phyloP scores from a whole-genome alignment of 1,284 basidiomycete species.

The Papiliotrema fonsecae region DNA sequence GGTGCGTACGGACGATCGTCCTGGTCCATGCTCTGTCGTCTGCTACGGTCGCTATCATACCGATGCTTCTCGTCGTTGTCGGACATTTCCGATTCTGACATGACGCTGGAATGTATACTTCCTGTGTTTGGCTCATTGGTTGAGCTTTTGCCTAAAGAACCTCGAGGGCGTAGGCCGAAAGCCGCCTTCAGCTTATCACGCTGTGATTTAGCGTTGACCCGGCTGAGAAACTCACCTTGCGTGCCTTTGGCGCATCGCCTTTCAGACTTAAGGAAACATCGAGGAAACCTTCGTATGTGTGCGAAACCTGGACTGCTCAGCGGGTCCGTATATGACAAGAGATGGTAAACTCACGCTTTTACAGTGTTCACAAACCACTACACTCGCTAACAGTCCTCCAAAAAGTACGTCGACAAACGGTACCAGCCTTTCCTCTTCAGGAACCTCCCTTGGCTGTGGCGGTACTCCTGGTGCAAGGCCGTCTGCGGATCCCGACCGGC shows the following conservation, averaged over 20 bases:
- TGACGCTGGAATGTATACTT: conserved; percentile 9
- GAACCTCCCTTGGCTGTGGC: conserved; percentile 12
- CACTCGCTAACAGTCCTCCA: conserved; percentile 76
- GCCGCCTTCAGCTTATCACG: conserved; percentile 67
- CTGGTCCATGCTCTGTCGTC: conserved; percentile 22
- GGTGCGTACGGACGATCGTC: conserved; percentile 14
- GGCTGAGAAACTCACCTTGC: conserved; percentile 21
- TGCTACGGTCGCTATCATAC: not conserved
- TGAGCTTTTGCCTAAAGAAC: not conserved
- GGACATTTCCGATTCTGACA: conserved; percentile 37
- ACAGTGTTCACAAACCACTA: conserved; percentile 90
- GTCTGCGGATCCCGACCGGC: not conserved
- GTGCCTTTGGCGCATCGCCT: conserved; percentile 40
- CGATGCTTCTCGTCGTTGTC: conserved; percentile 22
- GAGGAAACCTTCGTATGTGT: conserved; percentile 88
- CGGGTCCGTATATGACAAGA: not conserved
- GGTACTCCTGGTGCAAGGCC: conserved; percentile 4
- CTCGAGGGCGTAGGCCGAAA: conserved; percentile 38
- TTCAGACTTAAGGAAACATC: conserved; percentile 84
- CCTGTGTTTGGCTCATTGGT: not conserved
- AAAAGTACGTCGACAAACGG: conserved; percentile 86
- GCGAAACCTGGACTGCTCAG: conserved; percentile 59
- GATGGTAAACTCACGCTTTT: conserved; percentile 54
- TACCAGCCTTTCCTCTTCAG: conserved; percentile 53
- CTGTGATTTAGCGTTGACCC: conserved; percentile 18